Conservation (phyloP, 2,329 filamentous ascomycete genomes). For the Aspergillus texensis region DNA sequence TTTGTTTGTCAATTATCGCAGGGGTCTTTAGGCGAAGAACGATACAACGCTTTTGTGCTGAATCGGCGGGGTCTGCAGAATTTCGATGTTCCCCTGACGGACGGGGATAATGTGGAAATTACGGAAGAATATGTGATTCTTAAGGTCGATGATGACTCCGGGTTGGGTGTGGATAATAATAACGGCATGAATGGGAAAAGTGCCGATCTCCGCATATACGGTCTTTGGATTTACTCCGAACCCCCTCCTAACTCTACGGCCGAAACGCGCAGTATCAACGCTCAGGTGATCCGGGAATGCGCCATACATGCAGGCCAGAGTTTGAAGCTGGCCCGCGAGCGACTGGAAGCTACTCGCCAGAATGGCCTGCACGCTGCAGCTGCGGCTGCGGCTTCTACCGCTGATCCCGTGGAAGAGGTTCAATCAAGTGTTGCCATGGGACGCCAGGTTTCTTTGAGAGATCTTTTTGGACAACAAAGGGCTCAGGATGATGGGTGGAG, state of each 20-base stretch:
- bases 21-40: slow-evolving; percentile 48
- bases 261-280: slow-evolving; percentile 54
- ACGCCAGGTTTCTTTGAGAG: slow-evolving; percentile 55
- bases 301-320: slow-evolving; percentile 56
- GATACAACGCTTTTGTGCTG: slow-evolving; percentile 67
- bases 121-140: slow-evolving; percentile 64
- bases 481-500: slow-evolving; percentile 55
- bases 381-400: slow-evolving; percentile 29
- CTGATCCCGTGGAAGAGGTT: slow-evolving; percentile 40
- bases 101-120: slow-evolving; percentile 65
- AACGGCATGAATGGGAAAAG: slow-evolving; percentile 20
- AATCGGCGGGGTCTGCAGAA: slow-evolving; percentile 74
- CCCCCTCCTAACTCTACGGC: slow-evolving; percentile 57
- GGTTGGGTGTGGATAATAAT: slow-evolving; percentile 10
- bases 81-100: slow-evolving; percentile 64
- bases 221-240: slow-evolving; percentile 68
- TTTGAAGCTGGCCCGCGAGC: slow-evolving; percentile 47
- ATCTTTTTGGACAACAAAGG: slow-evolving; percentile 59
- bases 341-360: slow-evolving; percentile 38
- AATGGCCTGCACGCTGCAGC: slow-evolving; percentile 36
- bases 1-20: slow-evolving; percentile 74
- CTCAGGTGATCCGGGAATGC: slow-evolving; percentile 57
- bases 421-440: slow-evolving; percentile 52
- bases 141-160: slow-evolving; percentile 46
- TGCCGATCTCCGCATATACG: slow-evolving; percentile 52